A percentile compares a stretch with the other conserved stretches of the same genome.
phyloP scores from a whole-genome alignment of 352 stramenopile species.

The Phytopythium kandeliae region DNA sequence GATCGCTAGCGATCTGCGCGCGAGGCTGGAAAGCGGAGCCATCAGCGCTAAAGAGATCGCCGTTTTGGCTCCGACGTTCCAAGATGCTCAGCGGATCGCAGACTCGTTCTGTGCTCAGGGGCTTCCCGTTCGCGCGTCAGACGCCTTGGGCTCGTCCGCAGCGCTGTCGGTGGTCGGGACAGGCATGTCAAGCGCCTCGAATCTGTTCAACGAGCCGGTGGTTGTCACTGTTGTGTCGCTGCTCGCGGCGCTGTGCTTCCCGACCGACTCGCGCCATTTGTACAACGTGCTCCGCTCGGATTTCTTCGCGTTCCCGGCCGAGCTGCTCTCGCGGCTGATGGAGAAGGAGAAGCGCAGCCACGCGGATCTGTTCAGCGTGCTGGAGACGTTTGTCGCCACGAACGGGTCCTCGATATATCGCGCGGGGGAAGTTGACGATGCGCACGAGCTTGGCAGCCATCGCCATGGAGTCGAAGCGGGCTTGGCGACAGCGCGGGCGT shows the following conservation, averaged over 20 bases:
- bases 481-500: conserved; percentile 22
- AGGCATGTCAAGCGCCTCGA: not conserved
- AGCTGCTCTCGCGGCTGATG: conserved; percentile 60
- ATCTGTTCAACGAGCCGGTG: conserved; percentile 54
- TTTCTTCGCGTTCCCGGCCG: conserved; percentile 45
- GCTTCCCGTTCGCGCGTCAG: conserved; percentile 13
- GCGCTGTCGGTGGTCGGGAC: not conserved
- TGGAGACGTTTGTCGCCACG: conserved; percentile 42
- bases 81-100: conserved; percentile 31
- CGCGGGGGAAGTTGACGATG: not conserved
- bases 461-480: conserved; percentile 14
- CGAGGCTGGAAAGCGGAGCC: not conserved
- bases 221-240: conserved; percentile 64
- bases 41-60: conserved; percentile 8
- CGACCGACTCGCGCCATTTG: conserved; percentile 63
- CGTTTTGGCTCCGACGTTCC: conserved; percentile 26
- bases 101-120: conserved; percentile 27
- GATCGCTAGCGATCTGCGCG: conserved; percentile 8
- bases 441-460: conserved; percentile 5
- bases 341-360: conserved; percentile 49
- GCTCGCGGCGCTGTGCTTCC: conserved; percentile 54
- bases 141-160: not conserved
- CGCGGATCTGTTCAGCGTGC: conserved; percentile 38
- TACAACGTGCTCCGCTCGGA: conserved; percentile 76
- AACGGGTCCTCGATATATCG: conserved; percentile 18